phyloP scores from a whole-genome alignment of 495 filamentous ascomycete species.

The Tuber magnatum region DNA sequence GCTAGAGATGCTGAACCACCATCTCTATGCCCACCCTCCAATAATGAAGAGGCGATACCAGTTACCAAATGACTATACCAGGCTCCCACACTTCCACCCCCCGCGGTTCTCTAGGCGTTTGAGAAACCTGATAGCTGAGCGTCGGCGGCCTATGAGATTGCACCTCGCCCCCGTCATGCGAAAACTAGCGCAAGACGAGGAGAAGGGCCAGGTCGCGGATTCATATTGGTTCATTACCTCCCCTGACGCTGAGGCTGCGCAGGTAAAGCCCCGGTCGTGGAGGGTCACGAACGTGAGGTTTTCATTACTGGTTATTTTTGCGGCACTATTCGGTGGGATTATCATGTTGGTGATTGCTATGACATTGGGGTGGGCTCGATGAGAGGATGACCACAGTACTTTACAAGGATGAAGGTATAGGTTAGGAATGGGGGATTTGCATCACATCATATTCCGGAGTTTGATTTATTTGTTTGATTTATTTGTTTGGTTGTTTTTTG shows the following conservation, averaged over 20 bases:
- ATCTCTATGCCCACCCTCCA: neutral
- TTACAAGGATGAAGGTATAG: neutral
- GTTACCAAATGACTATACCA: conserved; percentile 23
- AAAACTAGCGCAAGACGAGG: conserved; percentile 14
- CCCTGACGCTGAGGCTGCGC: conserved; percentile 16
- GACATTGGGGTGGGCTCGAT: neutral
- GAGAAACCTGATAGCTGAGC: conserved; percentile 25
- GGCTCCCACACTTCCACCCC: conserved; percentile 32
- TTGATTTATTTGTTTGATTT: neutral
- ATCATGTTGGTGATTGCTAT: neutral
- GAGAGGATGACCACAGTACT: neutral
- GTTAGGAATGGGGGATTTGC: neutral
- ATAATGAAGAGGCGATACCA: neutral
- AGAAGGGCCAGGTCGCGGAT: conserved; percentile 4
- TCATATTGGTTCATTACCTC: conserved; percentile 12
- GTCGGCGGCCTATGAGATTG: conserved; percentile 26
- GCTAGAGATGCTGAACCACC: neutral
- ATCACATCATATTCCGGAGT: neutral
- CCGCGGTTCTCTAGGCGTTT: conserved; percentile 28
- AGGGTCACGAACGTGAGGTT: neutral
- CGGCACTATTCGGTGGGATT: neutral
- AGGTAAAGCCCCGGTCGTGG: neutral
- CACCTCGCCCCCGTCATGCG: conserved; percentile 12
- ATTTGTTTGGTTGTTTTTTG: neutral
- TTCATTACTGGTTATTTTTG: neutral